These are phyloP conservation scores for Volutella citrinella DNA, from an alignment of 2,329 filamentous ascomycete genomes.

Conservation along the genomic window DNA sequence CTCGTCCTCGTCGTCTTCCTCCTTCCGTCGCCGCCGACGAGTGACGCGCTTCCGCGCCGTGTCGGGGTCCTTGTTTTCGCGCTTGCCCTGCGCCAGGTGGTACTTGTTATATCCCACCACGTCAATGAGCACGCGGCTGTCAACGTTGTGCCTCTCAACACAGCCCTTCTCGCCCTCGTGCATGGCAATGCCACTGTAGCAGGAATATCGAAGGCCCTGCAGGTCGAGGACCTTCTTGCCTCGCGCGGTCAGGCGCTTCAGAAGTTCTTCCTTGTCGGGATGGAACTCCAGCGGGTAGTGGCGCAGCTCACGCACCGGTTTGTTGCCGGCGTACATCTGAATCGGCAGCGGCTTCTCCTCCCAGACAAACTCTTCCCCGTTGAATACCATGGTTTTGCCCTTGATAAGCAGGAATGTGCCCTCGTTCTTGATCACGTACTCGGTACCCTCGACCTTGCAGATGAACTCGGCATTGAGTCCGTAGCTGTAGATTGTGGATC, in stretches of 20 bases:
- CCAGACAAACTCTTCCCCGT: constrained; percentile 41
- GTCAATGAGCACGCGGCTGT: constrained; percentile 39
- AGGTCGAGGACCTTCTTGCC: constrained; percentile 40
- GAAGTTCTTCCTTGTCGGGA: constrained; percentile 26
- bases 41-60: constrained; percentile 20
- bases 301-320: constrained; percentile 36
- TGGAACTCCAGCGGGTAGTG: constrained; percentile 37
- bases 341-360: constrained; percentile 30
- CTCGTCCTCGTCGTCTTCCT: constrained; percentile 8
- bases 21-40: constrained; percentile 1
- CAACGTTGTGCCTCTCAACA: constrained; percentile 34
- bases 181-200: constrained; percentile 41
- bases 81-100: constrained; percentile 32
- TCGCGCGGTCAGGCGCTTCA: constrained; percentile 27
- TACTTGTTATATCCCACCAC: constrained; percentile 42
- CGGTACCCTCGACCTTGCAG: constrained; percentile 34
- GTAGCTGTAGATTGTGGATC: constrained; percentile 36
- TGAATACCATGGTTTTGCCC: constrained; percentile 36
- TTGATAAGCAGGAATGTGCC: constrained; percentile 23
- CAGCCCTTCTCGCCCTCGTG: constrained; percentile 12
- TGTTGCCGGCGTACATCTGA: constrained; percentile 35
- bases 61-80: constrained; percentile 32
- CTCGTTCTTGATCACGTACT: constrained; percentile 21
- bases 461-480: constrained; percentile 40
- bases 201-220: constrained; percentile 39